phyloP scores from a whole-genome alignment of 345 rosid genomes.

The Excoecaria agallocha region DNA sequence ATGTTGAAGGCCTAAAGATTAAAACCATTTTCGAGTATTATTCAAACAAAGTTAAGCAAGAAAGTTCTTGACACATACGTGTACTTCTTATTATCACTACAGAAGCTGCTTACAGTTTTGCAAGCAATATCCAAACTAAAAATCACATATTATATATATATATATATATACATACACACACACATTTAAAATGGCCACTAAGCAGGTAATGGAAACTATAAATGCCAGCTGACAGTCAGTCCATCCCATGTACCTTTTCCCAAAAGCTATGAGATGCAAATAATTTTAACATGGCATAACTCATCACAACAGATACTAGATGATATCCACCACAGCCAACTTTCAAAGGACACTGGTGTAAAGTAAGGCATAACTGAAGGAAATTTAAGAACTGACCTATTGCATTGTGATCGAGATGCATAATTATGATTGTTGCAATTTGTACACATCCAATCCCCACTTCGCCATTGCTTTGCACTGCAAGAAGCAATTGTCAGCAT shows the following conservation, averaged over 20 bases:
- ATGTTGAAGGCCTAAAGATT: neutral
- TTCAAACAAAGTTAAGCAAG: neutral
- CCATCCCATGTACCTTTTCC: no score
- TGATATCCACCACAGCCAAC: neutral
- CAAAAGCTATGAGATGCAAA: neutral
- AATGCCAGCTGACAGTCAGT: no score
- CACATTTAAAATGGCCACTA: no score
- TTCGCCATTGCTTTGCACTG: slow-evolving; percentile 87
- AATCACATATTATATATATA: no score
- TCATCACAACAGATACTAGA: neutral
- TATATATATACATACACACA: no score
- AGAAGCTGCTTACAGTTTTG: no score
- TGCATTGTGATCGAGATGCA: slow-evolving; percentile 76
- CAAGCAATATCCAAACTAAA: no score
- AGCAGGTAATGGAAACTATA: no score
- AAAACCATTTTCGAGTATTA: neutral
- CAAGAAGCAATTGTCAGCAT: slow-evolving; percentile 1
- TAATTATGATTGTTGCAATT: slow-evolving; percentile 87
- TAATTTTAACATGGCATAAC: neutral
- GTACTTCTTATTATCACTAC: no score
- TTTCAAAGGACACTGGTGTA: neutral
- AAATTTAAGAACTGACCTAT: slow-evolving; percentile 47
- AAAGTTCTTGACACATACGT: neutral
- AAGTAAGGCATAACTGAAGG: neutral
- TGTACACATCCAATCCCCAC: slow-evolving; percentile 90